Percentiles rank a stretch among this genome's conserved stretches.
phyloP scores from a whole-genome alignment of 75 land plant genomes.

The Sequoia sempervirens region DNA sequence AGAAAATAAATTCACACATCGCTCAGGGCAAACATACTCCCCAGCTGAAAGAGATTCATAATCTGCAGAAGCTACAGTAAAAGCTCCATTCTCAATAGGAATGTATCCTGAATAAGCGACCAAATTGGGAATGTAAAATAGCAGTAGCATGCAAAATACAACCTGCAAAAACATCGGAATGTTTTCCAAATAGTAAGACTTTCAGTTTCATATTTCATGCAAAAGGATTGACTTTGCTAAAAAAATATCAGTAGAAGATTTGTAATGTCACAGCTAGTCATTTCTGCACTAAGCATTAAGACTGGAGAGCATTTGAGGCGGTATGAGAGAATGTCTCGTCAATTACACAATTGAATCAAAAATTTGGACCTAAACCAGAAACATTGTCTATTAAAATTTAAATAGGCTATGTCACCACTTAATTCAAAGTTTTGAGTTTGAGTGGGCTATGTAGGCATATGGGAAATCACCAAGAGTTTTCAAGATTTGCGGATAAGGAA shows the following conservation, averaged over 20 bases:
- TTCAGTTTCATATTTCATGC: background rate
- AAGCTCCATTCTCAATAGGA: conserved; percentile 30
- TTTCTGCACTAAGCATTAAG: background rate
- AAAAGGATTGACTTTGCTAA: background rate
- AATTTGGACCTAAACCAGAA: background rate
- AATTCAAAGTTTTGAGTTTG: background rate
- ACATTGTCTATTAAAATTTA: background rate
- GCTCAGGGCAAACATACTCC: conserved; percentile 88
- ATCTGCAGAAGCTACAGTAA: conserved; percentile 24
- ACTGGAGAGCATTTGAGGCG: background rate
- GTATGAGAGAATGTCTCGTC: background rate
- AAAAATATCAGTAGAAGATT: background rate
- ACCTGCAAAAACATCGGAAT: conserved; percentile 27
- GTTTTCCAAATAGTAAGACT: background rate
- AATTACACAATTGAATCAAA: background rate
- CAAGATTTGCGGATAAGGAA: background rate
- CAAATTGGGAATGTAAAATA: conserved; percentile 65
- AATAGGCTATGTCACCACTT: background rate
- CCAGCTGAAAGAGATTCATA: conserved; percentile 75
- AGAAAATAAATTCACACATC: conserved; percentile 64
- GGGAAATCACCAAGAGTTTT: background rate
- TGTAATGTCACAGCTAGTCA: background rate
- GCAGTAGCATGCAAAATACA: conserved; percentile 54
- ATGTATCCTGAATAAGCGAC: conserved; percentile 62
- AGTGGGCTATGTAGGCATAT: background rate